Percentiles rank a stretch among this genome's conserved stretches.
These are phyloP conservation scores for Strobilomyces dryophilus DNA, from an alignment of 768 basidiomycete species.

Conservation along the genomic window DNA sequence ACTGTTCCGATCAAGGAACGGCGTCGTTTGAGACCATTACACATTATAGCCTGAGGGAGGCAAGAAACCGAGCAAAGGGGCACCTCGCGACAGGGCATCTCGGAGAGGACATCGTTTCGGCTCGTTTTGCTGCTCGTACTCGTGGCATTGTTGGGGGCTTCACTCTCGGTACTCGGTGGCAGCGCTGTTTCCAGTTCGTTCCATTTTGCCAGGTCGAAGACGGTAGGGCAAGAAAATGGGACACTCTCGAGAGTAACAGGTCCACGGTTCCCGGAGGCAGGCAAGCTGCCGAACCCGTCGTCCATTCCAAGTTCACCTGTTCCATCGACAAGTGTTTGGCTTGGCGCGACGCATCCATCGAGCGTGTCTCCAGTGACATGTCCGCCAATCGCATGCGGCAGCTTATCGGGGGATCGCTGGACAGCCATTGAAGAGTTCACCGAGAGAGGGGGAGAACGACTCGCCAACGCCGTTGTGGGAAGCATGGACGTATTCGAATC, in stretches of 20 bases:
- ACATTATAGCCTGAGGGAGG: neutral
- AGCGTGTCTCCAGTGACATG: neutral
- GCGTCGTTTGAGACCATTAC: slow-evolving; percentile 12
- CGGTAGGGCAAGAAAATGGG: neutral
- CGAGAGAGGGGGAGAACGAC: neutral
- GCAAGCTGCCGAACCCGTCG: neutral
- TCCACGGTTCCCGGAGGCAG: neutral
- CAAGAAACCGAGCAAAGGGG: neutral
- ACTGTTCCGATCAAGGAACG: slow-evolving; percentile 3
- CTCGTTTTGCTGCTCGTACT: neutral
- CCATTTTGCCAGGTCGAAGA: neutral
- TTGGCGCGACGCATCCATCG: slow-evolving; percentile 11
- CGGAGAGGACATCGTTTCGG: neutral
- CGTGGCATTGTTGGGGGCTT: neutral
- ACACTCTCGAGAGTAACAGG: neutral
- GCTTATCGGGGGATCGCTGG: neutral
- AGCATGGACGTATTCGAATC: neutral
- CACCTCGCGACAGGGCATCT: neutral
- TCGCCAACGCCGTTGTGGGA: neutral
- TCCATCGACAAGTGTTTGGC: neutral
- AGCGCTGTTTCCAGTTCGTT: neutral
- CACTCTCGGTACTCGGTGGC: neutral
- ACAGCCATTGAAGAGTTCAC: neutral
- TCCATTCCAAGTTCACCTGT: neutral
- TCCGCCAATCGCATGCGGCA: neutral